Base-by-base conservation (phyloP, 345 rosid species). In the Trapa incisa region DNA sequence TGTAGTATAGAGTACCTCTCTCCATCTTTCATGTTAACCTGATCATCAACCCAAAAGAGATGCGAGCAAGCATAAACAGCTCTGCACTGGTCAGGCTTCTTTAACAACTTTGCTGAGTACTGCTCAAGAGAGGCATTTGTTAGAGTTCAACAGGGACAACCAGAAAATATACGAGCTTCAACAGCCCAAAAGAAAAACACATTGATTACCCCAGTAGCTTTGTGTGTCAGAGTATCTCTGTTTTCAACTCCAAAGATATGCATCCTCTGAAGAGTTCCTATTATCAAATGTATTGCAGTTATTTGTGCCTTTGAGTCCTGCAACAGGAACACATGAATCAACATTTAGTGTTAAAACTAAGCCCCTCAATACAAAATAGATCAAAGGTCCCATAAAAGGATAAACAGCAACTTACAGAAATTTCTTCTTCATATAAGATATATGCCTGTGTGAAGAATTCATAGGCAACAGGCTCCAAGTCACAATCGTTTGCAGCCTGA, bases 381-480 rank as follows among this genome's bases (percentile, higher is more conserved):
- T 53, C 47, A 22, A 47, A 37, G 17, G 17, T 2, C 39, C 41
- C 42, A 11, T 8, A 4, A 37, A 22, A 16, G 77, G 47, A 35
- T 13, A 9, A 67, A 5, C 35, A 68, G 41, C 66, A 81, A 84
- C 99, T 86, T 74, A 94, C 97, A 58, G 96, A 91, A 60, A 94
- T 82, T 73, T 94, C 96, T 86, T 94, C 99, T 80, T 94, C 99
- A 67, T 94, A 91, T 48, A 94, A 80, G 73, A 94, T 91, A 74
- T 87, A 94, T n/a, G 99, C 99, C 74, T 94, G 99, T 2, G 99
- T 94, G 80, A 94, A 94, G 82, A 94, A 91, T 74, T 94, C 99
- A 65, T 91, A 94, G 0, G 99, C 97, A 72, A 91, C 89, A 8
- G 97, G 99, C 73, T 94, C 99, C 75, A 89, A 79, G 57, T 89